phyloP scores from a whole-genome alignment of 139 green algal genomes.

The Volvox africanus region DNA sequence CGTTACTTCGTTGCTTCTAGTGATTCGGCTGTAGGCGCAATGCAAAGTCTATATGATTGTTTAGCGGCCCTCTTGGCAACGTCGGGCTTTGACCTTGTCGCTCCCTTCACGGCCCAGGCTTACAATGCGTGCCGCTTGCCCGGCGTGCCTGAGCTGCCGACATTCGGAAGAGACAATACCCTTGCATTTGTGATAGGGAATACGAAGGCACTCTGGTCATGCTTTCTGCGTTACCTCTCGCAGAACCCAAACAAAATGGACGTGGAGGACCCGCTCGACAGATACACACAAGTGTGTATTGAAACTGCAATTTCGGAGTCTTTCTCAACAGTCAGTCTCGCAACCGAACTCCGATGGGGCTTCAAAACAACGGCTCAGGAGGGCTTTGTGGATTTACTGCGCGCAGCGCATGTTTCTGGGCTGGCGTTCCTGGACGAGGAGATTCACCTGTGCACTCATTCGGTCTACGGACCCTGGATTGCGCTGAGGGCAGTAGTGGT shows the following conservation, averaged over 20 bases:
- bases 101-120: background rate
- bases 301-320: background rate
- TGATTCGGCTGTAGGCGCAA: background rate
- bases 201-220: slow-evolving; percentile 4
- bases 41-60: background rate
- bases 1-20: too few relatives aligned
- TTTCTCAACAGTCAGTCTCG: background rate
- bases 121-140: background rate
- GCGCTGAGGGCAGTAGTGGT: background rate
- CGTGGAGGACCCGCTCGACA: background rate
- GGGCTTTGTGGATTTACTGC: slow-evolving; percentile 17
- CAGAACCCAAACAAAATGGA: background rate
- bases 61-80: background rate
- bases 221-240: background rate
- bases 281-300: background rate
- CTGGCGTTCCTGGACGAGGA: background rate
- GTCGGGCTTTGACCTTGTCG: background rate
- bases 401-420: background rate
- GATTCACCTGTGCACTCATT: background rate
- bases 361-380: background rate
- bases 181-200: slow-evolving; percentile 8
- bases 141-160: background rate
- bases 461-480: slow-evolving; percentile 16
- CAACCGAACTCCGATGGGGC: background rate
- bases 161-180: background rate